Evolutionary conservation across 768 basidiomycete species (phyloP), one percentile per base, ranked within the genome.

Genomic region (Cantharellus cinnabarinus): DNA sequence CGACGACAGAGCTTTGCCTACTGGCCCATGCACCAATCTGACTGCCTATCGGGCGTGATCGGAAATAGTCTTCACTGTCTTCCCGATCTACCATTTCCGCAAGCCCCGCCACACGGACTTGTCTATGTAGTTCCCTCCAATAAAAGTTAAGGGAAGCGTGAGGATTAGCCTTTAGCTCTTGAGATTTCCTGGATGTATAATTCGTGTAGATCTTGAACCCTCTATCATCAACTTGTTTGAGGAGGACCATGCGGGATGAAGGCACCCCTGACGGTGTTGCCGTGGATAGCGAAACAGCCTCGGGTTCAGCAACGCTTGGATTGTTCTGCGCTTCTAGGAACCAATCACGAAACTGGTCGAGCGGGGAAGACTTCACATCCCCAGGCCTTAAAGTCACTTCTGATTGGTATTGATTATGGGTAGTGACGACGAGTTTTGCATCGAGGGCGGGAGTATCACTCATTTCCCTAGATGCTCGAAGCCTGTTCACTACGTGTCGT

Each of bases 141-240:
- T 93, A 95, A 66, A 97, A 88, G 5, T 82, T 81, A 20, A 94
- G 72, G 1, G 87, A 81, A 3, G 85, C 90, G 67, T 82, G 73
- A 0, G 88, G 87, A 67, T 91, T 91, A 42, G 72, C 76, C 3
- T 70, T 60, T 38, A 98, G 76, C 68, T 98, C 95, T 48, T 71
- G 67, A 2, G 89, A 90, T 72, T 98, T 99, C 63, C 93, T 80
- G 5, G 90, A 94, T 44, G 81, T 78, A 73, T 98, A 98, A 71
- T 99, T 99, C 40, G 94, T 98, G 76, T 79, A 99, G 73, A 97
- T 95, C 60, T 94, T 79, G 73, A 98, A 97, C 56, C 95, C 95
- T 58, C 75, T 79, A 39, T 75, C 66, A 73, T 98, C 95, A 65
- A 89, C 79, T 67, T 89, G 79, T 70, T 93, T 95, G 67, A 98